These are phyloP conservation scores for Pythium angustatum DNA, from an alignment of 352 stramenopile genomes.

Conservation along the genomic window DNA sequence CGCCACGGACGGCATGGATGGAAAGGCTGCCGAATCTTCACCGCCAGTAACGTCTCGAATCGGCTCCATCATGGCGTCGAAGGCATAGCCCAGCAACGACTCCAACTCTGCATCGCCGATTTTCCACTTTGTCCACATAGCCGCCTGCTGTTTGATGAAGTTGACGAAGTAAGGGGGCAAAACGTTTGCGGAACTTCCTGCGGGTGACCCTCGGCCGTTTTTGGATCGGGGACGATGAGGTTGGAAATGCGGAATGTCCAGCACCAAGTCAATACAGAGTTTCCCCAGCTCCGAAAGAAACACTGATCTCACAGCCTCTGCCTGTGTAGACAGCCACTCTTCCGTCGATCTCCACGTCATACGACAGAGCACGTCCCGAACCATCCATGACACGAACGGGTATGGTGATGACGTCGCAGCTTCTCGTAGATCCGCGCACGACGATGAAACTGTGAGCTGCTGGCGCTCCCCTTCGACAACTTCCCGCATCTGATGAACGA, in stretches of 20 bases:
- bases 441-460: conserved; percentile 35
- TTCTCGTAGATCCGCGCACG: conserved; percentile 27
- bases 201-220: conserved; percentile 37
- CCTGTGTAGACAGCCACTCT: conserved; percentile 60
- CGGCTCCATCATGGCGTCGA: conserved; percentile 63
- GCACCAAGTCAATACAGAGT: conserved; percentile 71
- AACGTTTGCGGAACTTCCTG: conserved; percentile 53
- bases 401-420: conserved; percentile 55
- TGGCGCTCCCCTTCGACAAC: conserved; percentile 65
- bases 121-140: conserved; percentile 77
- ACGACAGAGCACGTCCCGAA: conserved; percentile 79
- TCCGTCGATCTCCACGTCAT: conserved; percentile 81
- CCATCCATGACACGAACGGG: conserved; percentile 81
- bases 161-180: conserved; percentile 86
- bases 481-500: conserved; percentile 84
- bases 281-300: conserved; percentile 77
- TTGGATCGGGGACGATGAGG: conserved; percentile 30
- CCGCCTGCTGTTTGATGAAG: conserved; percentile 79
- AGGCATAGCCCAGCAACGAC: conserved; percentile 51
- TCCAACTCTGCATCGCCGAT: conserved; percentile 60
- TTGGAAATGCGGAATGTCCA: conserved; percentile 78
- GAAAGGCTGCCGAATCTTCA: conserved; percentile 34
- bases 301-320: conserved; percentile 55
- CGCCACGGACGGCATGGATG: conserved; percentile 40
- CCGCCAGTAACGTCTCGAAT: conserved; percentile 26